A percentile compares a stretch with the other conserved stretches of the same genome.
Evolutionary conservation across 192 early-diverging fungal genomes (phyloP).

Genomic region (Kappamyces sp.): DNA sequence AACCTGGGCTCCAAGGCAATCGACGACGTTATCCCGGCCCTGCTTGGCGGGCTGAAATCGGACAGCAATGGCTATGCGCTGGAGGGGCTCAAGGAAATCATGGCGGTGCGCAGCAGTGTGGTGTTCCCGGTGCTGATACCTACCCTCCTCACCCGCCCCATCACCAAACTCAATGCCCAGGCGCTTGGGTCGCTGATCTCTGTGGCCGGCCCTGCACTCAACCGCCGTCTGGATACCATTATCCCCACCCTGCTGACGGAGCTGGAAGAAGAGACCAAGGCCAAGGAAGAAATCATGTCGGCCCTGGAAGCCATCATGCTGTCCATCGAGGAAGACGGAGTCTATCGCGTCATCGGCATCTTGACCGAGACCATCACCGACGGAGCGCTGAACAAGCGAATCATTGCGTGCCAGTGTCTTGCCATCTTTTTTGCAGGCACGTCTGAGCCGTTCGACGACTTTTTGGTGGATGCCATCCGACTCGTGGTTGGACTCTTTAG

Average conservation of each 20-base stretch:
- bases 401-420: slow-evolving; percentile 57
- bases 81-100: slow-evolving; percentile 94
- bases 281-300: slow-evolving; percentile 62
- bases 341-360: slow-evolving; percentile 71
- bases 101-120: slow-evolving; percentile 91
- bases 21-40: slow-evolving; percentile 84
- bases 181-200: slow-evolving; percentile 83
- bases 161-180: slow-evolving; percentile 86
- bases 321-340: slow-evolving; percentile 75
- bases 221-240: slow-evolving; percentile 74
- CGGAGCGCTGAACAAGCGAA: slow-evolving; percentile 3
- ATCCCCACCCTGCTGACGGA: slow-evolving; percentile 76
- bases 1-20: slow-evolving; percentile 86
- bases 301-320: slow-evolving; percentile 66
- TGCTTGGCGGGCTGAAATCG: slow-evolving; percentile 69
- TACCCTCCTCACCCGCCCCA: slow-evolving; percentile 80
- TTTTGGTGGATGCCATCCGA: slow-evolving; percentile 77
- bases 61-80: slow-evolving; percentile 62
- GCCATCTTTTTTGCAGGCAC: slow-evolving; percentile 61
- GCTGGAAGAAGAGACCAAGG: slow-evolving; percentile 61
- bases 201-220: slow-evolving; percentile 82
- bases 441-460: slow-evolving; percentile 53
- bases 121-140: slow-evolving; percentile 99
- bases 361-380: slow-evolving; percentile 60
- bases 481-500: slow-evolving; percentile 69